Evolutionary conservation across 2,329 filamentous ascomycete genomes (phyloP).

Genomic region (Dactylonectria estremocensis): DNA sequence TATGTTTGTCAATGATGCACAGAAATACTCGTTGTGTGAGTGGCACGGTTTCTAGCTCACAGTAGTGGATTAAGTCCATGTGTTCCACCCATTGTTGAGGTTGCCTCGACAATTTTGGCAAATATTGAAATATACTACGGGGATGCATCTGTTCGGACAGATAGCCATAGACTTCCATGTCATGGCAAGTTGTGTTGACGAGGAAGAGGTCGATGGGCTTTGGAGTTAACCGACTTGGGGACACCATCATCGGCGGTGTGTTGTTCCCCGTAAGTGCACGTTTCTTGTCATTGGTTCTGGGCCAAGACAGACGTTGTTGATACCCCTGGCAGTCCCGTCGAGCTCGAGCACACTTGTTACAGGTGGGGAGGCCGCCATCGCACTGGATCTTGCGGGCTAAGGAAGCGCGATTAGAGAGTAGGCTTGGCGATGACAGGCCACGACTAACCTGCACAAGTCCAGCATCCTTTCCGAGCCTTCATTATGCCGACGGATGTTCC

Average conservation of each 20-base stretch:
- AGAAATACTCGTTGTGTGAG: neutral
- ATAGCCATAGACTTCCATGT: constrained; percentile 22
- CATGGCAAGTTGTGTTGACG: constrained; percentile 36
- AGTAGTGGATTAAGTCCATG: constrained; percentile 33
- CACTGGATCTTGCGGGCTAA: constrained; percentile 42
- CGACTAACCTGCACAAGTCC: constrained; percentile 41
- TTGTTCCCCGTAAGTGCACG: constrained; percentile 21
- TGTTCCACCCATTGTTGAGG: constrained; percentile 12
- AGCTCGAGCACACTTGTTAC: constrained; percentile 28
- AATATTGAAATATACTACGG: rapidly evolving
- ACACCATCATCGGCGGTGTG: neutral
- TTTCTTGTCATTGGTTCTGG: constrained; percentile 28
- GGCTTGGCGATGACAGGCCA: neutral
- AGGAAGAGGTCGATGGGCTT: constrained; percentile 14
- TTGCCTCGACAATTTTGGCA: neutral
- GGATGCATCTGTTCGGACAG: neutral
- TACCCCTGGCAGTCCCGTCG: constrained; percentile 34
- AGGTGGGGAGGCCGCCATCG: constrained; percentile 31
- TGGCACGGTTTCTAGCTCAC: constrained; percentile 8
- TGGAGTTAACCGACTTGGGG: neutral
- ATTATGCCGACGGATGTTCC: constrained; percentile 5
- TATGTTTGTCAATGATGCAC: neutral
- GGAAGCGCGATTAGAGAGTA: constrained; percentile 10
- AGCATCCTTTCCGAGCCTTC: constrained; percentile 37
- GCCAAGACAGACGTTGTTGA: constrained; percentile 40